These are phyloP conservation scores for Scheffersomyces lignicola DNA, from an alignment of 1,139 yeast species.

Conservation along the genomic window DNA sequence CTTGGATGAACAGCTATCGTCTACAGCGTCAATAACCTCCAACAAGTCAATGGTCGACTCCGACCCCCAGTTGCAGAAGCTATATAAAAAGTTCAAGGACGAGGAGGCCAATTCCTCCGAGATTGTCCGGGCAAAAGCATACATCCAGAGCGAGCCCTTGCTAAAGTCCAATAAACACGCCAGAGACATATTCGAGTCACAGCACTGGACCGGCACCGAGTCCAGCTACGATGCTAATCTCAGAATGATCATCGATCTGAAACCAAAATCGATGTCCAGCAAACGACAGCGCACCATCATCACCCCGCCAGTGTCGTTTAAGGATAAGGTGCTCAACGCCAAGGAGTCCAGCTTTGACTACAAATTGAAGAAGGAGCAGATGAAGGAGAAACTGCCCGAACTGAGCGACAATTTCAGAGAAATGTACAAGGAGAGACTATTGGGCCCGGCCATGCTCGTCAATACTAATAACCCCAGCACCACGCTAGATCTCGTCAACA, in stretches of 20 bases:
- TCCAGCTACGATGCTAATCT: constrained; percentile 47
- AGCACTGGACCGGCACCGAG: constrained; percentile 76
- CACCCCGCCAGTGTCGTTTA: constrained; percentile 22
- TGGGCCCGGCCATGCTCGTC: constrained; percentile 57
- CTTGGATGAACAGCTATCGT: constrained; percentile 21
- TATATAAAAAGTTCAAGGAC: constrained; percentile 13
- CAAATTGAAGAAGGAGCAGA: constrained; percentile 40
- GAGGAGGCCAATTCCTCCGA: constrained; percentile 7
- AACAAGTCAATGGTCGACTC: constrained; percentile 14
- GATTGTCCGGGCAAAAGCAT: constrained; percentile 16
- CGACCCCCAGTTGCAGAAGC: constrained; percentile 19
- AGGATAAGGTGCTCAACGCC: constrained; percentile 54
- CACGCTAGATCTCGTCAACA: constrained; percentile 49
- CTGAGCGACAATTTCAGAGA: constrained; percentile 59
- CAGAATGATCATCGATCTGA: constrained; percentile 63
- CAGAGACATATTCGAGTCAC: constrained; percentile 41
- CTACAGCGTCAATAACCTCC: constrained; percentile 13
- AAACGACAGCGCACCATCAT: constrained; percentile 16
- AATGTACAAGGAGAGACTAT: constrained; percentile 59
- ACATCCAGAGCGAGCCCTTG: constrained; percentile 29
- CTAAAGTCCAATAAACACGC: constrained; percentile 46
- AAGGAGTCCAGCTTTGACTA: constrained; percentile 70
- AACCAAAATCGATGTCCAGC: constrained; percentile 37
- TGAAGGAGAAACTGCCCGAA: constrained; percentile 12
- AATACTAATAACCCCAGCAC: constrained; percentile 35